These are phyloP conservation scores for Besnoitia besnoiti DNA, from an alignment of 169 alveolate species.

Conservation along the genomic window DNA sequence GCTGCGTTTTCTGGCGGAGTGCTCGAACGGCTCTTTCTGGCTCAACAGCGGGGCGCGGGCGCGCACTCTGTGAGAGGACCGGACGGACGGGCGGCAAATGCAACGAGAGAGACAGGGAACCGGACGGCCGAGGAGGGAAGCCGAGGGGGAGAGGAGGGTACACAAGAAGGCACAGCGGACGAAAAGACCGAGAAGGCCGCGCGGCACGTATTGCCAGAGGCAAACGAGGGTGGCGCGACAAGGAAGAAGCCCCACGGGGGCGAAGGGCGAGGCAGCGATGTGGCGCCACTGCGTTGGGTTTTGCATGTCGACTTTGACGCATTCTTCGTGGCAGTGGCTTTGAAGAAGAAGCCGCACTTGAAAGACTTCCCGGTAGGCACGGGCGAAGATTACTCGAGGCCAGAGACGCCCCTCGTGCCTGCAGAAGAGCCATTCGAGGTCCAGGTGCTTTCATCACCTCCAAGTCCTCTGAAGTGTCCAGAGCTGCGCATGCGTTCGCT, in stretches of 20 bases:
- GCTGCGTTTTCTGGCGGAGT: background rate
- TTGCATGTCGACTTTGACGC: slow-evolving; percentile 68
- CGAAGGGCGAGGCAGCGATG: background rate
- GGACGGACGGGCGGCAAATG: no score
- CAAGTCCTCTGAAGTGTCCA: no score
- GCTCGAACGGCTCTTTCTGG: background rate
- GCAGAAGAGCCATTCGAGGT: no score
- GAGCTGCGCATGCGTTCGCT: no score
- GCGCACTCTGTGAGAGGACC: background rate
- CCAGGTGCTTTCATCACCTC: no score
- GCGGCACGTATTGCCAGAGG: no score
- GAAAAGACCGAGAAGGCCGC: background rate
- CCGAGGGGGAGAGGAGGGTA: background rate
- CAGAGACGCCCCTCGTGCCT: background rate
- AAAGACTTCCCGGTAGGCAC: slow-evolving; percentile 50
- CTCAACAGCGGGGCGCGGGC: background rate
- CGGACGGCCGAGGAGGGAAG: background rate
- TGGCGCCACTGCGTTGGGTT: slow-evolving; percentile 15
- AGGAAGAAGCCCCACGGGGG: background rate
- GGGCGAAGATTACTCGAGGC: background rate
- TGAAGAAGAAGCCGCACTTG: slow-evolving; percentile 49
- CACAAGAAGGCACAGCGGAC: background rate
- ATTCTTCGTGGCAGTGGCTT: slow-evolving; percentile 67
- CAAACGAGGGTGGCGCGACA: no score
- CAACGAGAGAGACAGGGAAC: background rate